Evolutionary conservation across 331 rosid species (phyloP), one percentile per base, ranked within the genome.

Genomic region (Saraca asoca): DNA sequence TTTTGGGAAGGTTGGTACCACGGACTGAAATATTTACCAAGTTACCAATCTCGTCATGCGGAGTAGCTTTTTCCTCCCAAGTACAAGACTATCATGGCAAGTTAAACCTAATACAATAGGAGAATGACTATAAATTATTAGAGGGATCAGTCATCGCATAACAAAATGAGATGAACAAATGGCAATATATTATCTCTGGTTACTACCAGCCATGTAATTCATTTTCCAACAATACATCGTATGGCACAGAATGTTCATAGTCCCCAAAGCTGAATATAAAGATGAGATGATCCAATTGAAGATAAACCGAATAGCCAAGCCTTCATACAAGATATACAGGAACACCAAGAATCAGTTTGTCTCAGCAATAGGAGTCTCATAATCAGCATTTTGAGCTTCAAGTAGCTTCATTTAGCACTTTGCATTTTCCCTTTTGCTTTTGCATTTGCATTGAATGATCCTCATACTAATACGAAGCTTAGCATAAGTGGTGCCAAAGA

Each of bases 381-480:
- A 44, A 51, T 81, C 79, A 63, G 85, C 56, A 65, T 52, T 81
- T 75, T 86, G 96, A 5, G 75, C 91, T 80, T 90, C 96, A 64
- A 83, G 76, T 12, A 90, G 81, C 88, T 87, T 72, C 79, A 78
- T 83, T 73, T 93, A 97, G 81, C 88, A 86, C 75, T 93, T 95
- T 0, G 95, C 96, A 7, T 90, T 96, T 75, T 90, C 98, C 76
- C 96, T 82, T 80, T 93, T 97, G 12, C 97, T 96, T 75, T 90
- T 97, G 75, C 96, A 81, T 80, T 93, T 97, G 12, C 97, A 90
- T 6, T 83, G 85, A 15, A 69, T 82, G 29, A 93, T 80, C 51
- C 96, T 96, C 84, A 93, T 72, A 9, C 87, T 90, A 60, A 93
- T 87, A 70, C 89, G 95, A 11, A 93, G 85, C 98, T 87, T 90